Evolutionary conservation across 2,329 filamentous ascomycete genomes (phyloP).

Genomic region (Pseudocercospora vitis): DNA sequence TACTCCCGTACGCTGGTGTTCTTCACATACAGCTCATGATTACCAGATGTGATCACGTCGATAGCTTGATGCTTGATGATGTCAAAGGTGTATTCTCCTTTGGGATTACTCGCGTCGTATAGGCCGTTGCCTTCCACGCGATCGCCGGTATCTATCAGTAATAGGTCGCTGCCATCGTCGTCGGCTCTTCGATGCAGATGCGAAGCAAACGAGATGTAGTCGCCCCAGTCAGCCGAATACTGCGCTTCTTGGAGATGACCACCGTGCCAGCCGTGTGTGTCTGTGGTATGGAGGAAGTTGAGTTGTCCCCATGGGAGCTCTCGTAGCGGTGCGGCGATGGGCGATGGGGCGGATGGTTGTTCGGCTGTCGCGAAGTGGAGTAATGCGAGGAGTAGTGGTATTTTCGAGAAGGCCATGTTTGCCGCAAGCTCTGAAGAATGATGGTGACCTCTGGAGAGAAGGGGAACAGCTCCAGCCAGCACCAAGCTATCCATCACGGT

Average conservation of each 20-base stretch:
- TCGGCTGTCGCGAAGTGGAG: constrained; percentile 40
- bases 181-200: constrained; percentile 80
- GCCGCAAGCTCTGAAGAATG: background rate
- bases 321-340: constrained; percentile 77
- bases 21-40: constrained; percentile 89
- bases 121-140: constrained; percentile 91
- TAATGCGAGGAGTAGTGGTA: constrained; percentile 27
- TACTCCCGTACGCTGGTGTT: constrained; percentile 78
- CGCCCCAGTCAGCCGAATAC: constrained; percentile 95
- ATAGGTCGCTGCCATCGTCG: constrained; percentile 72
- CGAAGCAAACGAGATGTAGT: constrained; percentile 89
- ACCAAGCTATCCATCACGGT: background rate
- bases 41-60: constrained; percentile 83
- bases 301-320: constrained; percentile 88
- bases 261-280: constrained; percentile 93
- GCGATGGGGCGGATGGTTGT: constrained; percentile 78
- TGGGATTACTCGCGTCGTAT: constrained; percentile 85
- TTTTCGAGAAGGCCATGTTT: constrained; percentile 17
- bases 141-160: constrained; percentile 96
- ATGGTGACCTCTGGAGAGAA: background rate
- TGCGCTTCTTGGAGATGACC: constrained; percentile 91
- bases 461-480: background rate
- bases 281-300: constrained; percentile 90
- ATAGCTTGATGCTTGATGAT: constrained; percentile 81
- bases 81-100: constrained; percentile 83